Conservation (phyloP, 1,284 basidiomycete genomes). For the Afroboletus lepidellus region DNA sequence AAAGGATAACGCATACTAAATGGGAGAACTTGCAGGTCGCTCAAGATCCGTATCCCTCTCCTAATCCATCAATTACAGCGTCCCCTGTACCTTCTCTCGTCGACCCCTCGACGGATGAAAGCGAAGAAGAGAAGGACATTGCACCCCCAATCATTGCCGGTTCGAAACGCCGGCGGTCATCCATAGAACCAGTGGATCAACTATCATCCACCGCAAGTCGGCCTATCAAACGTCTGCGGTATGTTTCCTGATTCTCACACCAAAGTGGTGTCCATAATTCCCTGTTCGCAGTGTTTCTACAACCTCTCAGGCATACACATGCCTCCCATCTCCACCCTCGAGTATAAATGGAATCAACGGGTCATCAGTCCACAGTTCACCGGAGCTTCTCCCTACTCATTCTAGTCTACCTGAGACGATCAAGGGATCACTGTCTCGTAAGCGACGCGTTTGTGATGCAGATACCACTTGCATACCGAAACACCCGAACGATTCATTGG, state of each 20-base stretch:
- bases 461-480: conserved; percentile 21
- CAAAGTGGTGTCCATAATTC: not conserved
- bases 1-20: not conserved
- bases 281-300: conserved; percentile 1
- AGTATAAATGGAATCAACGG: conserved; percentile 9
- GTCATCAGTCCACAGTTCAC: not conserved
- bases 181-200: conserved; percentile 1
- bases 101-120: conserved; percentile 7
- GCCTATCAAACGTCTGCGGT: conserved; percentile 32
- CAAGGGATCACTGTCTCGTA: conserved; percentile 12
- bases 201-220: not conserved
- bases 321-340: conserved; percentile 25
- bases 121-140: conserved; percentile 11
- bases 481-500: conserved; percentile 18
- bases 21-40: not conserved
- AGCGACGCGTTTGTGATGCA: conserved; percentile 36
- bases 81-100: conserved; percentile 9
- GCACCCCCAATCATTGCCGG: conserved; percentile 18
- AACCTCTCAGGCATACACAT: not conserved
- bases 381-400: not conserved
- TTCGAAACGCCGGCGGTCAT: conserved; percentile 22
- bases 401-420: not conserved
- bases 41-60: conserved; percentile 15
- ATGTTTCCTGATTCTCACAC: not conserved
- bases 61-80: not conserved